A percentile compares a stretch with the other conserved stretches of the same genome.
These are phyloP conservation scores for Pleurotus eryngii DNA, from an alignment of 768 basidiomycete genomes.

Conservation along the genomic window DNA sequence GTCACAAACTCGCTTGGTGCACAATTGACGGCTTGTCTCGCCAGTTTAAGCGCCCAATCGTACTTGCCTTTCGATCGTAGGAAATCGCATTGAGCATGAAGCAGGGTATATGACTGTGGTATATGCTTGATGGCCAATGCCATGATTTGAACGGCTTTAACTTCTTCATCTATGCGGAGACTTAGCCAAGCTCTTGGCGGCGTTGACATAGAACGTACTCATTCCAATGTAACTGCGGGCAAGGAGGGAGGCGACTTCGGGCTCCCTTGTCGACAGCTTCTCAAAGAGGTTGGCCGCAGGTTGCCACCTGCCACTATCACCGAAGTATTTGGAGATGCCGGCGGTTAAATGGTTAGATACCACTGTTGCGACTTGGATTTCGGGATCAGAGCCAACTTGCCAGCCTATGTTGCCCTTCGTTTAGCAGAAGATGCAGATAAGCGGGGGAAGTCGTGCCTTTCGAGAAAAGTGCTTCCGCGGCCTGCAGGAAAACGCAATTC, in stretches of 20 bases:
- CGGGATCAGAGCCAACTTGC: slow-evolving; percentile 98
- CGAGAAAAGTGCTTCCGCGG: slow-evolving; percentile 82
- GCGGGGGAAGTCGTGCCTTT: slow-evolving; percentile 53
- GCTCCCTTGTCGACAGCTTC: slow-evolving; percentile 79
- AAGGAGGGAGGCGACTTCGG: slow-evolving; percentile 84
- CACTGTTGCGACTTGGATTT: slow-evolving; percentile 95
- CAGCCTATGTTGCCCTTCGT: slow-evolving; percentile 49
- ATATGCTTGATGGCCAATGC: slow-evolving; percentile 76
- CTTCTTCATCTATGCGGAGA: slow-evolving; percentile 79
- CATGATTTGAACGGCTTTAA: slow-evolving; percentile 96
- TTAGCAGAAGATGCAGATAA: neutral
- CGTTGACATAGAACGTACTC: slow-evolving; percentile 58
- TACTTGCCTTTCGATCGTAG: slow-evolving; percentile 78
- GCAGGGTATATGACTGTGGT: slow-evolving; percentile 89
- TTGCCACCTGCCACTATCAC: slow-evolving; percentile 83
- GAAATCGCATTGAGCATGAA: slow-evolving; percentile 95
- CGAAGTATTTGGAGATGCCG: slow-evolving; percentile 95
- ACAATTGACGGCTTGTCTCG: slow-evolving; percentile 94
- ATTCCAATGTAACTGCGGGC: slow-evolving; percentile 93
- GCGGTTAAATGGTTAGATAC: slow-evolving; percentile 96
- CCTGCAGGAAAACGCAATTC: slow-evolving; percentile 91
- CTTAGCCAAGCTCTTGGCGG: too few relatives aligned
- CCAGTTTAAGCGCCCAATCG: slow-evolving; percentile 90
- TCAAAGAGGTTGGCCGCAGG: slow-evolving; percentile 93
- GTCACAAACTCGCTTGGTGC: slow-evolving; percentile 99